Evolutionary conservation across 805 yeast species (phyloP).

Genomic region (Zygotorulaspora florentina): DNA sequence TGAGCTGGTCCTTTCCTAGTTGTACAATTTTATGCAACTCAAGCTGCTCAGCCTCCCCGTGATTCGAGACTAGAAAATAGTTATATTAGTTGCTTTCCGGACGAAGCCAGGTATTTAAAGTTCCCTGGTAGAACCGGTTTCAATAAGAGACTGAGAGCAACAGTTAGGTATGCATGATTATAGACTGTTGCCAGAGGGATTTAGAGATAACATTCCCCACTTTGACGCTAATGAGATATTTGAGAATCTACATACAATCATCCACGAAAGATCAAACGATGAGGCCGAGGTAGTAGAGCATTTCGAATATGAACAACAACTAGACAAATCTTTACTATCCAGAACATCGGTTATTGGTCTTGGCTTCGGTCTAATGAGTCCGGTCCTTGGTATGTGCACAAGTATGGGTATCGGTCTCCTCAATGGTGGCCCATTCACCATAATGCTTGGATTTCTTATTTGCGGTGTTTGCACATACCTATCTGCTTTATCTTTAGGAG

Average conservation of each 20-base stretch:
- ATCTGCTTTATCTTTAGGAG: conserved; percentile 70
- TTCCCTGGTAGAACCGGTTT: not conserved
- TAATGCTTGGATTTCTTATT: conserved; percentile 68
- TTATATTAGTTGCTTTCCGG: too few species aligned
- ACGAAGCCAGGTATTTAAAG: too few species aligned
- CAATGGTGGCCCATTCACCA: conserved; percentile 75
- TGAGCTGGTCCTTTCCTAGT: not conserved
- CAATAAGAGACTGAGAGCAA: not conserved
- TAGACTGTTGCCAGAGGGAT: conserved; percentile 19
- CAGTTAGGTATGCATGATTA: conserved; percentile 22
- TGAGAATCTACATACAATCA: conserved; percentile 29
- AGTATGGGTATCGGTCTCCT: conserved; percentile 66
- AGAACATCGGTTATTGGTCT: conserved; percentile 69
- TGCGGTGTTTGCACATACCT: conserved; percentile 60
- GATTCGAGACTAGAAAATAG: not conserved
- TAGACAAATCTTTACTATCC: conserved; percentile 58
- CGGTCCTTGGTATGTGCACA: conserved; percentile 72
- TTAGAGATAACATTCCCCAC: conserved; percentile 23
- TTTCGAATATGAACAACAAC: conserved; percentile 68
- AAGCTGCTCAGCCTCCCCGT: not conserved
- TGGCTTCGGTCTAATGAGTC: conserved; percentile 79
- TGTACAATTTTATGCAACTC: not conserved
- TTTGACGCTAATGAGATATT: conserved; percentile 26
- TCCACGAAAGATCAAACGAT: conserved; percentile 42
- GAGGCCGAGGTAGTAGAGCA: conserved; percentile 58